Evolutionary conservation across 2,329 filamentous ascomycete species (phyloP), one percentile per base, ranked within the genome.

Genomic region (Tolypocladium capitatum): DNA sequence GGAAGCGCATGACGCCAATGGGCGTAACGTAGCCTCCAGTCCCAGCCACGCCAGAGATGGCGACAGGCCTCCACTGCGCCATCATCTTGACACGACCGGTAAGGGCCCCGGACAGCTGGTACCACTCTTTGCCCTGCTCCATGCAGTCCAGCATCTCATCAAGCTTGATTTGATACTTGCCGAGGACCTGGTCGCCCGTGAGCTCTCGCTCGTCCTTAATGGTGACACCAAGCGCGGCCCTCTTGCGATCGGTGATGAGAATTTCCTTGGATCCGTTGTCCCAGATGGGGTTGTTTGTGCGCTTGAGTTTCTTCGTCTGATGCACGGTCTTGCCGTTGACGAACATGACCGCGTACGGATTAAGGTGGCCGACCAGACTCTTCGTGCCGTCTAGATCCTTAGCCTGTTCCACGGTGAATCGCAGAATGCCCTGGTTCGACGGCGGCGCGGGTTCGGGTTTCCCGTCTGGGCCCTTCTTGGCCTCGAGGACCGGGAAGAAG

Each of bases 271-370:
- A 85, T 7, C 86, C 86, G 61, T 97, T 84, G 47, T 91, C 84
- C 83, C 90, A 98, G 58, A 98, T 90, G 8, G 92, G 92, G 58
- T 95, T 92, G 69, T 98, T 98, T 51, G 89, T 97, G 51, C 91
- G 84, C 76, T 97, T 98, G 58, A 96, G 76, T 66, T 90, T 94
- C 68, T 89, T 87, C 46, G 90, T 94, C 48, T 81, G 76, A 58
- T 95, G 89, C 5, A 97, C 77, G 62, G 94, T 84, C 67, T 92
- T 94, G 53, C 88, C 86, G 58, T 98, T 98, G 56, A 98, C 78
- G 41, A 96, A 75, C 45, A 98, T 75, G 31, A 82, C 75, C 10
- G 87, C 90, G 56, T 97, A 98, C 2, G 92, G 92, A 65, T 89
- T 97, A 43, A 98, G 81, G 52, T 83, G 76, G 30, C 92, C 92